phyloP scores from a whole-genome alignment of 2,329 filamentous ascomycete species.

The Trichoderma sp. region DNA sequence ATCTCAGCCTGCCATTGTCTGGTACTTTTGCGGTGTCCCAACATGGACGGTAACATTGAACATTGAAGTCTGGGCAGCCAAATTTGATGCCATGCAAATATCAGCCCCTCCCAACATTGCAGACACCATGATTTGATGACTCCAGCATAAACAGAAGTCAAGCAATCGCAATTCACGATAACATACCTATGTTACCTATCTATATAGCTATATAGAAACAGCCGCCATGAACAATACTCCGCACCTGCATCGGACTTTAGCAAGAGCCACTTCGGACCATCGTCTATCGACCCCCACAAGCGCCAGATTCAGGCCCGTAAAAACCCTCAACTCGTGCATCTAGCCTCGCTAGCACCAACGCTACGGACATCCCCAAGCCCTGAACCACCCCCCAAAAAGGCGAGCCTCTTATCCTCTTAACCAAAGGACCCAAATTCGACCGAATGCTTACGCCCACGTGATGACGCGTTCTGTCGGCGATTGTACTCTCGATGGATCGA shows the following conservation, averaged over 20 bases:
- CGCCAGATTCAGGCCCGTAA: not conserved
- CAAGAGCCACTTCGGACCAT: not conserved
- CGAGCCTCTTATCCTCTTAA: not conserved
- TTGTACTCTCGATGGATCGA: not conserved
- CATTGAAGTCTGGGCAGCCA: not conserved
- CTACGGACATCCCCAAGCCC: not conserved
- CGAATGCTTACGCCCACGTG: constrained; percentile 10
- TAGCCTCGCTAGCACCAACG: not conserved
- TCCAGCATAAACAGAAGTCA: not conserved
- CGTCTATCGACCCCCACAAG: not conserved
- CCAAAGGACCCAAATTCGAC: not conserved
- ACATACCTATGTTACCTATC: too few species aligned
- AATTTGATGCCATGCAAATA: not conserved
- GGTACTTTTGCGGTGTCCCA: too few species aligned
- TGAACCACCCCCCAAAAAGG: not conserved
- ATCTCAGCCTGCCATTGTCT: not conserved
- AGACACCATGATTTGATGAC: not conserved
- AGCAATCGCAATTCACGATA: not conserved
- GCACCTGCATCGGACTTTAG: not conserved
- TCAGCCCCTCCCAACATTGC: not conserved
- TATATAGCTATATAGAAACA: not conserved
- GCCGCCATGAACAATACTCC: not conserved
- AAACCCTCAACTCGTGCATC: not conserved
- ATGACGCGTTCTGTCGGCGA: not conserved
- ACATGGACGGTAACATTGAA: too few species aligned